These are phyloP conservation scores for Fraxinus paxiana DNA, from an alignment of 305 asterid genomes.

Conservation along the genomic window DNA sequence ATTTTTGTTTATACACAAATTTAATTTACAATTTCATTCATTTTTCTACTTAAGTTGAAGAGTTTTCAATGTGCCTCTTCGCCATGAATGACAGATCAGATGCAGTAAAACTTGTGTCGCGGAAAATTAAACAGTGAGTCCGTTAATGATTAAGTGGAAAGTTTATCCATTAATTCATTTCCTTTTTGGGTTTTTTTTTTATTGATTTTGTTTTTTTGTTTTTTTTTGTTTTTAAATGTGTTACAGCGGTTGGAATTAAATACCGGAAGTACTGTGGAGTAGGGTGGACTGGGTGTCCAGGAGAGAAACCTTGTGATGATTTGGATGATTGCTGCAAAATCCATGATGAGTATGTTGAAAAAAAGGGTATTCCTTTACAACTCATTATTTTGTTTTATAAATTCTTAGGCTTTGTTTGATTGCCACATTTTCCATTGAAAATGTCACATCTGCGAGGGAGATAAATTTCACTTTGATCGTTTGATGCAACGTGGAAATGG, in stretches of 20 bases:
- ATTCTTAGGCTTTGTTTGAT: too few species aligned
- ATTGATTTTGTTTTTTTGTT: background rate
- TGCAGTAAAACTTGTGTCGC: conserved; percentile 68
- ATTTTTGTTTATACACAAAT: background rate
- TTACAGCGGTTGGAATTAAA: conserved; percentile 59
- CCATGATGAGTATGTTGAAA: too few species aligned
- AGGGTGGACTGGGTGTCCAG: conserved; percentile 82
- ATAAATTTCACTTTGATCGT: too few species aligned
- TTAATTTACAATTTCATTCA: background rate
- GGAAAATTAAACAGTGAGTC: conserved; percentile 58
- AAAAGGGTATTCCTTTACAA: conserved; percentile 40
- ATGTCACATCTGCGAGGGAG: too few species aligned
- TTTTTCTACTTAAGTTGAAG: background rate
- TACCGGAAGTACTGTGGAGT: conserved; percentile 86
- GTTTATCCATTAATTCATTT: background rate
- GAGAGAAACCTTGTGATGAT: conserved; percentile 93
- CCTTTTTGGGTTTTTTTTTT: background rate
- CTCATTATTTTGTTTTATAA: too few species aligned
- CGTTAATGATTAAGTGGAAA: background rate
- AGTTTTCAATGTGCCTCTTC: background rate
- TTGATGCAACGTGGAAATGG: too few species aligned
- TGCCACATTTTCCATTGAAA: too few species aligned
- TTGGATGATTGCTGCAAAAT: conserved; percentile 68
- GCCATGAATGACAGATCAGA: conserved; percentile 34
- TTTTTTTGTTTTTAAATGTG: background rate